Conservation (phyloP, 352 stramenopile genomes). For the Saprolegnia parasitica region DNA sequence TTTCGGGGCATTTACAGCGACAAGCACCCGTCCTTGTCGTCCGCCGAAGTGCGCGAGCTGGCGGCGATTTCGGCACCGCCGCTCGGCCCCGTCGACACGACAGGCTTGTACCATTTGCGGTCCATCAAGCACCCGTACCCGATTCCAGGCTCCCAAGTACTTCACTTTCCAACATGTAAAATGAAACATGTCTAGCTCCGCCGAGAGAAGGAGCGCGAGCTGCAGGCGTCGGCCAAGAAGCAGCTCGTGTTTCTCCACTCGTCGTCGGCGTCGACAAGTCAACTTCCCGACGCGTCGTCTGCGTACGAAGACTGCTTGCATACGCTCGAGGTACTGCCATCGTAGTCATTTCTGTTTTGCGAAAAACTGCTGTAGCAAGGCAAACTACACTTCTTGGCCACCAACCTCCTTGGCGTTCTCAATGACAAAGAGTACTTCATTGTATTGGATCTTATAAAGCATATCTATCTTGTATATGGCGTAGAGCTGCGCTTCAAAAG, state of each 20-base stretch:
- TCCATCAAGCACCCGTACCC: conserved; percentile 68
- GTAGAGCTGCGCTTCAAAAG: conserved; percentile 16
- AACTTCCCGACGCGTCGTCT: neutral
- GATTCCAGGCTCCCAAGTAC: conserved; percentile 55
- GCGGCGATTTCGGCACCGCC: conserved; percentile 39
- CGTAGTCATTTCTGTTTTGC: no score
- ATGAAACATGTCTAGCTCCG: conserved; percentile 31
- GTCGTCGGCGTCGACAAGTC: neutral
- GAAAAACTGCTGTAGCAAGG: conserved; percentile 8
- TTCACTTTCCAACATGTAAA: neutral
- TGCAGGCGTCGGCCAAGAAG: conserved; percentile 58
- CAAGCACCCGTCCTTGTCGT: neutral
- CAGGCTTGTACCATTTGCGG: conserved; percentile 62
- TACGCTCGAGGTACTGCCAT: conserved; percentile 18
- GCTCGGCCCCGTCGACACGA: conserved; percentile 46
- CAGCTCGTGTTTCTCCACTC: conserved; percentile 48
- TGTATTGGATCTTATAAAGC: neutral
- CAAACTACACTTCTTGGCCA: conserved; percentile 20
- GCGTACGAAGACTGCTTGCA: conserved; percentile 27
- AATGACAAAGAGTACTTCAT: conserved; percentile 13
- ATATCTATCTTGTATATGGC: neutral
- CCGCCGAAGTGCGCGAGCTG: conserved; percentile 33
- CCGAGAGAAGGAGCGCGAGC: conserved; percentile 59
- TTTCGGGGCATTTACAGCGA: conserved; percentile 19
- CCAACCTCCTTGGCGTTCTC: neutral